Conservation (phyloP, 768 basidiomycete genomes). For the Termitomyces eurrhizus region DNA sequence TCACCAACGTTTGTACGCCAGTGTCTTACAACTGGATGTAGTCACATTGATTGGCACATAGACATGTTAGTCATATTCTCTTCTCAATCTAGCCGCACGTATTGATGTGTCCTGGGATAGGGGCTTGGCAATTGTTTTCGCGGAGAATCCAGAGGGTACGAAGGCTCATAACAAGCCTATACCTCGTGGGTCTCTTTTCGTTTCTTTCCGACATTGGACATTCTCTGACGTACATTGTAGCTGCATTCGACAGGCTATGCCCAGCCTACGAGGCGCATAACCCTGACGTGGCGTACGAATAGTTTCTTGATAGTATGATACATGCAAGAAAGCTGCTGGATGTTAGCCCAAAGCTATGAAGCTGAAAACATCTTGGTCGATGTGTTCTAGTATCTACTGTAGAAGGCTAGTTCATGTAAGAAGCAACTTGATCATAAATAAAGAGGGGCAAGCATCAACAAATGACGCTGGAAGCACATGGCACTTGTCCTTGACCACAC, state of each 20-base stretch:
- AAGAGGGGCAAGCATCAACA: constrained; percentile 6
- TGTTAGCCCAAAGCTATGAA: background rate
- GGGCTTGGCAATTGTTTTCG: constrained; percentile 8
- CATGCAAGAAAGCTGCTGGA: background rate
- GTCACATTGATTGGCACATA: constrained; percentile 14
- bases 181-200: background rate
- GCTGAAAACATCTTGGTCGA: background rate
- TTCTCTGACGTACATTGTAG: background rate
- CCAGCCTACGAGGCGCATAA: background rate
- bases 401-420: background rate
- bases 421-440: background rate
- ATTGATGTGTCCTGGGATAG: background rate
- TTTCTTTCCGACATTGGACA: background rate
- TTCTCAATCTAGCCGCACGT: background rate
- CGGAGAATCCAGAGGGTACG: constrained; percentile 6
- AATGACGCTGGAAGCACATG: constrained; percentile 4
- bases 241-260: background rate
- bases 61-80: constrained; percentile 1
- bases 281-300: background rate
- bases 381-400: background rate
- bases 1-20: background rate
- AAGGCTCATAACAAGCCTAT: background rate
- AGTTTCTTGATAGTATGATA: background rate
- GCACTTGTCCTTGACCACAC: constrained; percentile 1
- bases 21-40: background rate